phyloP scores from a whole-genome alignment of 441 rosid species.

The Populus trichocarpa region DNA sequence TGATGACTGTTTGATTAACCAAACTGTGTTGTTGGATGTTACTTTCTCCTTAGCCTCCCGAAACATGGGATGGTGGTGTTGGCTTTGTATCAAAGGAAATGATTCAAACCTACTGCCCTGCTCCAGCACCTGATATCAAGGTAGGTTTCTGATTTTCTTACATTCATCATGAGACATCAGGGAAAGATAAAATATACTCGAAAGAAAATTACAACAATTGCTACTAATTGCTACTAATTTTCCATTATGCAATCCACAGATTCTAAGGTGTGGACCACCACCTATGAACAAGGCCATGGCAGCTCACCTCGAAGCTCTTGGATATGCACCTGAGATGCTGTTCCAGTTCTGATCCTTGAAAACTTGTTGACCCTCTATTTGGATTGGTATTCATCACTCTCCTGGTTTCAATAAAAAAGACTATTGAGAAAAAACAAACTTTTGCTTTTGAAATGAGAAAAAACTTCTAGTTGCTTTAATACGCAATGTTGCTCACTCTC shows the following conservation, averaged over 20 bases:
- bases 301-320: slow-evolving; percentile 50
- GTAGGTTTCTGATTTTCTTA: slow-evolving; percentile 16
- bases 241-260: slow-evolving; percentile 24
- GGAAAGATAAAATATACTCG: background rate
- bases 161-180: background rate
- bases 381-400: too few species aligned
- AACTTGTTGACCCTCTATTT: background rate
- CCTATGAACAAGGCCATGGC: slow-evolving; percentile 79
- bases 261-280: slow-evolving; percentile 68
- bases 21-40: background rate
- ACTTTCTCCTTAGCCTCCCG: slow-evolving; percentile 40
- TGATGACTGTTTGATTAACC: background rate
- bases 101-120: slow-evolving; percentile 53
- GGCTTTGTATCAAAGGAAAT: slow-evolving; percentile 70
- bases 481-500: too few species aligned
- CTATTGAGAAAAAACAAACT: too few species aligned
- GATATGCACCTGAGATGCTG: slow-evolving; percentile 60
- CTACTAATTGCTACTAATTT: background rate
- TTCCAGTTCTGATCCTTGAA: slow-evolving; percentile 49
- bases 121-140: slow-evolving; percentile 54
- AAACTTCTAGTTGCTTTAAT: too few species aligned
- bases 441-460: too few species aligned
- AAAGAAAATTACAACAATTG: background rate
- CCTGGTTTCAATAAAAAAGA: too few species aligned
- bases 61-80: slow-evolving; percentile 62